Percentiles rank a stretch among this genome's conserved stretches.
Conservation (phyloP, 768 basidiomycete genomes). For the Phylloporus sp. region DNA sequence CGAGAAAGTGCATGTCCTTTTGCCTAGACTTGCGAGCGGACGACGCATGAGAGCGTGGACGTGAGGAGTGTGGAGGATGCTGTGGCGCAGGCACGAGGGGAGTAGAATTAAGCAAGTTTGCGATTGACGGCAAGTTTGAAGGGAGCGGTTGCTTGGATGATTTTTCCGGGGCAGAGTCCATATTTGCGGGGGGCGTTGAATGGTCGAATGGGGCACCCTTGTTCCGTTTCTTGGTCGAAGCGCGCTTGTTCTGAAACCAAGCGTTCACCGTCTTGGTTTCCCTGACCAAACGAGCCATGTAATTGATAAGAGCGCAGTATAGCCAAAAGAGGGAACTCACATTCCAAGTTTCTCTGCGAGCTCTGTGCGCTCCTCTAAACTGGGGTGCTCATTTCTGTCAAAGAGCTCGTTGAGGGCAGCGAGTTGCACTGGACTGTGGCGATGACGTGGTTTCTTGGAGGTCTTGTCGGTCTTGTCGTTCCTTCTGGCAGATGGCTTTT, state of each 20-base stretch:
- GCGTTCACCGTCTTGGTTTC: conserved; percentile 82
- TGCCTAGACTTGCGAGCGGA: conserved; percentile 28
- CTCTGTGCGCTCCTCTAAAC: conserved; percentile 59
- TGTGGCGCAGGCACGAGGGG: conserved; percentile 21
- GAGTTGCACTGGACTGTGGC: conserved; percentile 67
- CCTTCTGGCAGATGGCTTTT: conserved; percentile 23
- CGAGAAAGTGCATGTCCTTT: conserved; percentile 29
- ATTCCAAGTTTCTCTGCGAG: conserved; percentile 73
- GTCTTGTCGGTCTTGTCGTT: conserved; percentile 24
- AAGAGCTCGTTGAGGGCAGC: conserved; percentile 75
- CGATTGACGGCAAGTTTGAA: conserved; percentile 34
- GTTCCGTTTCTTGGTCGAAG: conserved; percentile 71
- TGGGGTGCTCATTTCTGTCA: conserved; percentile 70
- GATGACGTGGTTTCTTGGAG: conserved; percentile 71
- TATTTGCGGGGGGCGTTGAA: conserved; percentile 28
- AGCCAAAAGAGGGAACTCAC: conserved; percentile 43
- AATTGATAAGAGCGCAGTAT: conserved; percentile 21
- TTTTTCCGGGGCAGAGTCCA: conserved; percentile 19
- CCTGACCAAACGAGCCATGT: too few species aligned
- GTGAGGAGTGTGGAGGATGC: conserved; percentile 19
- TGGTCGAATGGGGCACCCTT: conserved; percentile 36
- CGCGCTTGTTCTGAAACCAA: conserved; percentile 85
- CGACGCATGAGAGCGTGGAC: conserved; percentile 23
- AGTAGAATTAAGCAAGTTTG: conserved; percentile 38
- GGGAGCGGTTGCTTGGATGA: conserved; percentile 24